Base-by-base conservation (phyloP, 441 rosid genomes). In the Eruca vesicaria region DNA sequence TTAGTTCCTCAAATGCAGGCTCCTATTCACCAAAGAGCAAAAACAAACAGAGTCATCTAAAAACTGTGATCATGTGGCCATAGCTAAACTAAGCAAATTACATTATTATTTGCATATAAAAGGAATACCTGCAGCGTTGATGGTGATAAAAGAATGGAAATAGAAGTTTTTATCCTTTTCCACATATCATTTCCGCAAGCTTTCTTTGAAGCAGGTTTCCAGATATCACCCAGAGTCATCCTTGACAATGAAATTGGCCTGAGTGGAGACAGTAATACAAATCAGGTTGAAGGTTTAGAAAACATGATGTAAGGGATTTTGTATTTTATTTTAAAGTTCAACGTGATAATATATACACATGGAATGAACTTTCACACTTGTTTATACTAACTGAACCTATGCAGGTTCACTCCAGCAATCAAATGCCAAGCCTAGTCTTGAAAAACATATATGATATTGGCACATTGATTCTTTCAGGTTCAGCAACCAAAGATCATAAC, bases 1-100 rank as follows among this genome's bases (percentile, higher is more conserved):
- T 88, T 78, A 95, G 78, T 77, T 95, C 99, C 80, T 92, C 81
- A 75, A 95, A 95, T 9, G 99, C 93, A 77, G 99, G 96, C 84
- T 94, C 98, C 98, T 94, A 71, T 43, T 74, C 67, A 76, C 63
- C 71, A 83, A 84, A 78, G 71, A 66, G 67, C 68, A 68, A 68
- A 68, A 50, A 52, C 69, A 68, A 78, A 58, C 63, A 66, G 6
- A 65, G 10, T 77, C 68, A 63, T 75, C 68, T 57, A 15, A 18
- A 29, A 67, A 48, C 5, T 43, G 29, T 66, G 63, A 66, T 66
- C 15, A 3, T 71, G 50, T 23, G 43, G 52, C 43, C 56, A 57
- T 45, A 65, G n/a, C 60, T 69, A n/a, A n/a, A n/a, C n/a, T n/a
- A 43, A 48, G 14, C 65, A 78, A 18, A 38, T 59, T n/a, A 6